Conservation (phyloP, 129 eudicot species). For the Helichrysum umbraculigerum region DNA sequence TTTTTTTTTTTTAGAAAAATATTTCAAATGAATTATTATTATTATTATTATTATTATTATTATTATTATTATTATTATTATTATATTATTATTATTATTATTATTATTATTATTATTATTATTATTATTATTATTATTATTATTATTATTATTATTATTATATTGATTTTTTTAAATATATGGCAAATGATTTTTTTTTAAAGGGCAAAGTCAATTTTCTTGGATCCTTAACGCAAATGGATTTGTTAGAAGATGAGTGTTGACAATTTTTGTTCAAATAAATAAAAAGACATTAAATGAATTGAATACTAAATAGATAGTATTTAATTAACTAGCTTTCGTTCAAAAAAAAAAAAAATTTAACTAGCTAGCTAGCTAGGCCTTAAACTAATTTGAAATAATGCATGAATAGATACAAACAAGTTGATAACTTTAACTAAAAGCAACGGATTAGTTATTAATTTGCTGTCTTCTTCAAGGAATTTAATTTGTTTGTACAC, state of each 20-base stretch:
- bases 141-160: too few species aligned
- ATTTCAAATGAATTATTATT: too few species aligned
- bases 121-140: too few species aligned
- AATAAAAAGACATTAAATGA: background rate
- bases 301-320: background rate
- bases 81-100: too few species aligned
- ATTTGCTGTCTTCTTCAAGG: slow-evolving; percentile 2
- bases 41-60: too few species aligned
- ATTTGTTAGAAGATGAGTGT: slow-evolving; percentile 20
- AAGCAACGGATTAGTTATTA: background rate
- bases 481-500: background rate
- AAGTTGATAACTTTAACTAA: background rate
- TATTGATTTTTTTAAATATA: too few species aligned
- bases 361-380: background rate
- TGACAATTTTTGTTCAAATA: slow-evolving; percentile 8
- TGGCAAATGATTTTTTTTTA: too few species aligned
- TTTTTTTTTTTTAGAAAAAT: too few species aligned
- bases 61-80: too few species aligned
- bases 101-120: too few species aligned
- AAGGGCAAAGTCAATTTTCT: slow-evolving; percentile 17
- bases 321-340: too few species aligned
- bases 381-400: background rate
- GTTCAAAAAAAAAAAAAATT: too few species aligned
- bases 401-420: background rate
- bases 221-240: slow-evolving; percentile 24